Evolutionary conservation across 805 yeast genomes (phyloP).

Genomic region (Starmerella stellata): DNA sequence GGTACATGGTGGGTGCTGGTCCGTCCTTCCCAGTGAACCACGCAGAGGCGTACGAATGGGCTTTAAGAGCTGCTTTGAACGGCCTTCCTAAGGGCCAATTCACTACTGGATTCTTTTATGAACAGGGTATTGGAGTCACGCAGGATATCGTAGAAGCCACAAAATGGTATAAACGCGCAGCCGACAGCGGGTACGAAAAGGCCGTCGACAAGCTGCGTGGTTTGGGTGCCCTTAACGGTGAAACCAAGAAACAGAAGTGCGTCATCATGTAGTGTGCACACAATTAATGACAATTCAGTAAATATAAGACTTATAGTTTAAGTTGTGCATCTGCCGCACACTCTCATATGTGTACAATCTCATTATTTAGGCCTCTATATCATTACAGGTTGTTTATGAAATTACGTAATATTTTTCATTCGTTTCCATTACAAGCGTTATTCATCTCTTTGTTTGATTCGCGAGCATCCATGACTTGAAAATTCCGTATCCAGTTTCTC

Average conservation of each 20-base stretch:
- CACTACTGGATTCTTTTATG: conserved; percentile 67
- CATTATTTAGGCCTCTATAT: too few species aligned
- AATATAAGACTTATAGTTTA: too few species aligned
- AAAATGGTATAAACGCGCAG: conserved; percentile 62
- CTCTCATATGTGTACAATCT: too few species aligned
- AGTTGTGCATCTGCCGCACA: background rate
- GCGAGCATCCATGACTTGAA: too few species aligned
- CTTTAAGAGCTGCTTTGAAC: conserved; percentile 59
- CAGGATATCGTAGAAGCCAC: conserved; percentile 39
- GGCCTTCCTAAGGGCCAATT: conserved; percentile 69
- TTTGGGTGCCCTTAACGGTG: conserved; percentile 6
- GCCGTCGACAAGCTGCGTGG: conserved; percentile 26
- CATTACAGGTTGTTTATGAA: too few species aligned
- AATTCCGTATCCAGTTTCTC: too few species aligned
- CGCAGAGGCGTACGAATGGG: conserved; percentile 88
- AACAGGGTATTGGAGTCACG: conserved; percentile 73
- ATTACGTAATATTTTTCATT: too few species aligned
- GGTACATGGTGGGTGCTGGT: conserved; percentile 86
- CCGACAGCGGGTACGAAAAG: conserved; percentile 37
- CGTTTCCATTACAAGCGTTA: too few species aligned
- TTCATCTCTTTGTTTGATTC: too few species aligned
- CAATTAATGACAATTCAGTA: too few species aligned
- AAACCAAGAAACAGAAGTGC: conserved; percentile 27
- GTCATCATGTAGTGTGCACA: conserved; percentile 24
- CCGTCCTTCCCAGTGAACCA: conserved; percentile 65